Evolutionary conservation across 148 eudicot genomes (phyloP).

Genomic region (Nepenthes gracilis): DNA sequence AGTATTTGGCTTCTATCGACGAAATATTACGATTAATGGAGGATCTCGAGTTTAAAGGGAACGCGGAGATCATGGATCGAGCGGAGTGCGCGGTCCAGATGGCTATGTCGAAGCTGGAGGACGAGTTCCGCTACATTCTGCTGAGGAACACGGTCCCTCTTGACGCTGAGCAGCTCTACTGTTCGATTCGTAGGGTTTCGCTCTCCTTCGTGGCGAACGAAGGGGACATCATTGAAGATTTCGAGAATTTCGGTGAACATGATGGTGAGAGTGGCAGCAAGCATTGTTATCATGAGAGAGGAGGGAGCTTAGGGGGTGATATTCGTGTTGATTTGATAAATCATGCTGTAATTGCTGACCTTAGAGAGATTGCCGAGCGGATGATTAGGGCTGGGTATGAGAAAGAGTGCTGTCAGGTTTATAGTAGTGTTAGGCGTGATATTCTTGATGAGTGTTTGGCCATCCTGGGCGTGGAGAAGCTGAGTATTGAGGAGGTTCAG

Average conservation of each 20-base stretch:
- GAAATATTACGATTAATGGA: slow-evolving; percentile 33
- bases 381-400: slow-evolving; percentile 81
- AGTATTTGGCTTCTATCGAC: slow-evolving; percentile 56
- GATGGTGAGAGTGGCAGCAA: slow-evolving; percentile 11
- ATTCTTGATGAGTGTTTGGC: slow-evolving; percentile 61
- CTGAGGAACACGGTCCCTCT: slow-evolving; percentile 33
- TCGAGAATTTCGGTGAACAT: slow-evolving; percentile 23
- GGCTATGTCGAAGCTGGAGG: slow-evolving; percentile 78
- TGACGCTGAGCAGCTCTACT: slow-evolving; percentile 48
- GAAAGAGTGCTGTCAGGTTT: slow-evolving; percentile 87
- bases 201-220: slow-evolving; percentile 34
- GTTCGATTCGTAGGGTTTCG: slow-evolving; percentile 41
- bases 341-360: slow-evolving; percentile 35
- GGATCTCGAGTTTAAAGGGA: slow-evolving; percentile 10
- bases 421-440: slow-evolving; percentile 46
- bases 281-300: slow-evolving; percentile 36
- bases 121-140: slow-evolving; percentile 55
- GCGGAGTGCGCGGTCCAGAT: slow-evolving; percentile 68
- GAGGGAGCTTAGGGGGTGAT: slow-evolving; percentile 53
- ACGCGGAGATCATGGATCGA: slow-evolving; percentile 29
- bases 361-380: slow-evolving; percentile 66
- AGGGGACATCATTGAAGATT: slow-evolving; percentile 27
- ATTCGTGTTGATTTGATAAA: slow-evolving; percentile 44
- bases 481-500: slow-evolving; percentile 85
- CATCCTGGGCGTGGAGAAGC: slow-evolving; percentile 53